These are phyloP conservation scores for Spergularia azorica DNA, from an alignment of 179 eudicot species.

Conservation along the genomic window DNA sequence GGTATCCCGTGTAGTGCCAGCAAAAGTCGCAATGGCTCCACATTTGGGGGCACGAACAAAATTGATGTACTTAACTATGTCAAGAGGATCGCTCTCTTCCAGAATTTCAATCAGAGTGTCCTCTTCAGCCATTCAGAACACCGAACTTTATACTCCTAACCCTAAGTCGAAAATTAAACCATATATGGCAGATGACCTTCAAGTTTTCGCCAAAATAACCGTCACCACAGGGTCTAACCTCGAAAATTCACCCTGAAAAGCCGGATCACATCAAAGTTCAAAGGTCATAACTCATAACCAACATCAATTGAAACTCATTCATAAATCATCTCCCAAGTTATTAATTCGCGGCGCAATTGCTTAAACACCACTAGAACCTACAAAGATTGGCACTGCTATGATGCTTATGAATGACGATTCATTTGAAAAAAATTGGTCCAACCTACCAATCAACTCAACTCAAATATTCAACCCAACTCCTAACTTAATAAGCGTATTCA, in stretches of 20 bases:
- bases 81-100: constrained; percentile 57
- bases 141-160: neutral
- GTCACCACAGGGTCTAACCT: constrained; percentile 1
- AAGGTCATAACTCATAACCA: neutral
- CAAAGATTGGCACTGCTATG: no score
- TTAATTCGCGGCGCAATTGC: no score
- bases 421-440: neutral
- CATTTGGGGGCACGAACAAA: constrained; percentile 66
- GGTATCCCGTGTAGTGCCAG: constrained; percentile 80
- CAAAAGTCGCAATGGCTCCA: constrained; percentile 80
- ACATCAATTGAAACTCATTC: neutral
- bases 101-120: constrained; percentile 62
- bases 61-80: constrained; percentile 62
- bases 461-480: neutral
- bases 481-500: neutral
- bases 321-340: no score
- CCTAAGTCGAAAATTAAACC: neutral
- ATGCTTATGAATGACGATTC: no score
- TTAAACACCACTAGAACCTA: no score
- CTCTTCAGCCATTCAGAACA: constrained; percentile 41
- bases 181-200: constrained; percentile 4
- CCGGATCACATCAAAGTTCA: neutral
- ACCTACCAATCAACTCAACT: neutral
- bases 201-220: neutral
- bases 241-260: constrained; percentile 19